Evolutionary conservation across 306 rosid genomes (phyloP).

Genomic region (Abrus precatorius): DNA sequence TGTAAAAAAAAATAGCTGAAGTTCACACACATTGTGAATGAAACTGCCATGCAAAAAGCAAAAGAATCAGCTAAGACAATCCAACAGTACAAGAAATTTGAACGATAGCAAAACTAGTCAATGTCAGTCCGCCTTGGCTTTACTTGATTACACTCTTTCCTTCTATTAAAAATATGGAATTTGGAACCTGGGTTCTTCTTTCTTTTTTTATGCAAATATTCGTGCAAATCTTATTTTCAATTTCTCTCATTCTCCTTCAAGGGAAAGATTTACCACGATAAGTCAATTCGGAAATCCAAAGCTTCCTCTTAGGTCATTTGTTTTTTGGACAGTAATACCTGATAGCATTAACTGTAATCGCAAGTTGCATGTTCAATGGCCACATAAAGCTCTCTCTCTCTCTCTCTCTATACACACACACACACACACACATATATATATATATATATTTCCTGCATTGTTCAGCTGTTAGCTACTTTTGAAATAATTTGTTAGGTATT

Average conservation of each 20-base stretch:
- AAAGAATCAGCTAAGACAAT: conserved; percentile 1
- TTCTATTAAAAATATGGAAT: conserved; percentile 10
- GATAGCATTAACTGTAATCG: neutral
- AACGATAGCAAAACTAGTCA: neutral
- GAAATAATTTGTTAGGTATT: neutral
- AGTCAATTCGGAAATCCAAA: conserved; percentile 6
- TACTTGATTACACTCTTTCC: neutral
- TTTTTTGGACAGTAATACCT: neutral
- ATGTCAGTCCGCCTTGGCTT: neutral
- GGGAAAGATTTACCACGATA: neutral
- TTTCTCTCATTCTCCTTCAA: neutral
- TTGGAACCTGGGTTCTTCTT: neutral
- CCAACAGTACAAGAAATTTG: neutral
- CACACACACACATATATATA: no score
- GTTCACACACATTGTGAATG: conserved; percentile 1
- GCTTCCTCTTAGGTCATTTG: neutral
- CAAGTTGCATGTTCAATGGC: neutral
- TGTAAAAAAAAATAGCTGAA: conserved; percentile 5
- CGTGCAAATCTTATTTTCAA: conserved; percentile 10
- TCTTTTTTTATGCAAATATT: neutral
- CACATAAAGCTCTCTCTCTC: no score
- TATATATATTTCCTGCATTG: no score
- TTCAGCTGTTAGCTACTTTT: neutral
- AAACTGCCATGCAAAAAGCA: neutral
- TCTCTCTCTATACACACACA: no score